Conservation (phyloP, 1,284 basidiomycete species). For the Malassezia slooffiae region DNA sequence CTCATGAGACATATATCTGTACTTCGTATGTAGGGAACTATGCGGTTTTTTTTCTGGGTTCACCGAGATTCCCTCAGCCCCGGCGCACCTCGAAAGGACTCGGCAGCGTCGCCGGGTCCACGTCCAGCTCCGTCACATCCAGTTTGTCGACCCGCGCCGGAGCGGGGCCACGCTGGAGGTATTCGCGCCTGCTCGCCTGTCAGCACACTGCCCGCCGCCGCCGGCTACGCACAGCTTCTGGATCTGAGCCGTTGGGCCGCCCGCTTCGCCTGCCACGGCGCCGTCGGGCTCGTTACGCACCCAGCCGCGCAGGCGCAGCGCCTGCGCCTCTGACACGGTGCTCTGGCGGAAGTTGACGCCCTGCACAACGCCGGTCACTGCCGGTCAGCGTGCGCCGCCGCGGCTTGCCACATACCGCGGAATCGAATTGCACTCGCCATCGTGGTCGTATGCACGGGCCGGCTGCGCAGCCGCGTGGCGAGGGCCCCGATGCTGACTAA, state of each 20-base stretch:
- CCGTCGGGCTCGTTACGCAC: conserved; percentile 16
- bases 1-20: too few relatives aligned
- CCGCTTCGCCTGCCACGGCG: conserved; percentile 14
- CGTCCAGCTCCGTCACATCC: conserved; percentile 14
- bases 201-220: not conserved
- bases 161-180: conserved; percentile 6
- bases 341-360: conserved; percentile 14
- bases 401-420: conserved; percentile 9
- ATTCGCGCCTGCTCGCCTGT: conserved; percentile 11
- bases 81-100: conserved; percentile 11
- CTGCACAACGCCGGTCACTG: conserved; percentile 13
- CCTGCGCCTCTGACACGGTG: conserved; percentile 11
- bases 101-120: conserved; percentile 10
- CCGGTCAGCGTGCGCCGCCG: not conserved
- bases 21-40: too few relatives aligned
- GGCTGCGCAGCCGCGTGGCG: not conserved
- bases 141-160: conserved; percentile 14
- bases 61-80: too few relatives aligned
- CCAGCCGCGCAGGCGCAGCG: conserved; percentile 13
- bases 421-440: conserved; percentile 16
- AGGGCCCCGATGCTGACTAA: not conserved
- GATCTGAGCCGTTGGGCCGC: conserved; percentile 9
- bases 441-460: not conserved
- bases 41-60: too few relatives aligned
- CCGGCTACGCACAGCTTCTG: conserved; percentile 10